Evolutionary conservation across 2,329 filamentous ascomycete species (phyloP).

Genomic region (Nannizzia gypsea): DNA sequence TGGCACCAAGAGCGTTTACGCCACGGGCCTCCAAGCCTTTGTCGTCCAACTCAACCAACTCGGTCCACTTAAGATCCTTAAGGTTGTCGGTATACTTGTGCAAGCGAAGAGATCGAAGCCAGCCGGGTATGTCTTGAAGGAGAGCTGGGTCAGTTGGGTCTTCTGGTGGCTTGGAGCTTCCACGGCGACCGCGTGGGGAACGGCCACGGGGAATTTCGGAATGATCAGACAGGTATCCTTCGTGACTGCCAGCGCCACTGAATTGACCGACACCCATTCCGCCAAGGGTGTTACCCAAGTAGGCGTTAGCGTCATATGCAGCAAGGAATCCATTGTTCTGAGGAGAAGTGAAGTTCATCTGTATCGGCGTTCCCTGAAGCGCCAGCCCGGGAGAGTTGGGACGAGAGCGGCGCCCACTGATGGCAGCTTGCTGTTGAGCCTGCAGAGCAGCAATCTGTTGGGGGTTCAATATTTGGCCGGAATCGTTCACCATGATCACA

Average conservation of each 20-base stretch:
- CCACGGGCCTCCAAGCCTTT: constrained; percentile 84
- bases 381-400: constrained; percentile 81
- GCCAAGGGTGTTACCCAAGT: constrained; percentile 59
- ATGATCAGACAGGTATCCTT: constrained; percentile 87
- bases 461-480: constrained; percentile 72
- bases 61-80: constrained; percentile 94
- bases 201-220: constrained; percentile 83
- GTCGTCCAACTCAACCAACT: constrained; percentile 83
- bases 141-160: constrained; percentile 86
- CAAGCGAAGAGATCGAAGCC: constrained; percentile 84
- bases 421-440: constrained; percentile 47
- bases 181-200: constrained; percentile 80
- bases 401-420: constrained; percentile 56
- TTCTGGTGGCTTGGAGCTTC: constrained; percentile 94
- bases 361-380: constrained; percentile 50
- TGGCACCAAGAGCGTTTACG: constrained; percentile 85
- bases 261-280: constrained; percentile 62
- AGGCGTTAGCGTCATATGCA: constrained; percentile 66
- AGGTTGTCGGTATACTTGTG: constrained; percentile 99
- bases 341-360: constrained; percentile 66
- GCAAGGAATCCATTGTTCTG: constrained; percentile 91
- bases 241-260: constrained; percentile 57
- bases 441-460: constrained; percentile 78
- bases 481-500: constrained; percentile 88
- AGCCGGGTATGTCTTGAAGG: constrained; percentile 88